Percentiles rank a stretch among this genome's conserved stretches.
Evolutionary conservation across 495 filamentous ascomycete species (phyloP).

Genomic region (Neurospora cerealis): DNA sequence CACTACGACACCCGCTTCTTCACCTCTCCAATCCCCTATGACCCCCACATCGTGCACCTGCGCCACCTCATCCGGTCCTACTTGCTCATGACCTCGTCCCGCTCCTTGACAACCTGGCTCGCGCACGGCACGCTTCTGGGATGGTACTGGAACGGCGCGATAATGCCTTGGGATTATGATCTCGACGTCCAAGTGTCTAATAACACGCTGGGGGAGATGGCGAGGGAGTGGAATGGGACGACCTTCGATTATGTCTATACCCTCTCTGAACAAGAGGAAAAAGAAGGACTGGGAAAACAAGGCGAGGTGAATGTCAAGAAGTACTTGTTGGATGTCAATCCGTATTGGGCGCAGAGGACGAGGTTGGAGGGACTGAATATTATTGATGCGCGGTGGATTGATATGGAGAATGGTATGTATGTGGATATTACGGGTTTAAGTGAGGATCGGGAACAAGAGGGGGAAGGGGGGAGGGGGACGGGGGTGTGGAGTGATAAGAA

Average conservation of each 20-base stretch:
- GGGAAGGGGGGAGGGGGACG: slow-evolving; percentile 23
- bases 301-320: slow-evolving; percentile 6
- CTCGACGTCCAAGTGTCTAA: slow-evolving; percentile 72
- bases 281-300: neutral
- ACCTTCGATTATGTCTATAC: slow-evolving; percentile 43
- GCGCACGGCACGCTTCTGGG: slow-evolving; percentile 79
- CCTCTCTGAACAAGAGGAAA: neutral
- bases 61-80: slow-evolving; percentile 64
- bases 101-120: slow-evolving; percentile 70
- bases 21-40: slow-evolving; percentile 46
- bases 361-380: slow-evolving; percentile 63
- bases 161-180: slow-evolving; percentile 84
- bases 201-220: slow-evolving; percentile 52
- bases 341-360: slow-evolving; percentile 47
- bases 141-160: slow-evolving; percentile 85
- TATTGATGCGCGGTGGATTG: slow-evolving; percentile 82
- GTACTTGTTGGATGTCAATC: slow-evolving; percentile 75
- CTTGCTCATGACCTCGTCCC: slow-evolving; percentile 45
- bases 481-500: slow-evolving; percentile 80
- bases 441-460: slow-evolving; percentile 42
- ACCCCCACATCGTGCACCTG: slow-evolving; percentile 52
- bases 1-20: slow-evolving; percentile 72
- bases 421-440: slow-evolving; percentile 81
- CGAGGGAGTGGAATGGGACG: slow-evolving; percentile 54
- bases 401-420: slow-evolving; percentile 65